Evolutionary conservation across 495 filamentous ascomycete genomes (phyloP).

Genomic region (Aspergillus funiculosus): DNA sequence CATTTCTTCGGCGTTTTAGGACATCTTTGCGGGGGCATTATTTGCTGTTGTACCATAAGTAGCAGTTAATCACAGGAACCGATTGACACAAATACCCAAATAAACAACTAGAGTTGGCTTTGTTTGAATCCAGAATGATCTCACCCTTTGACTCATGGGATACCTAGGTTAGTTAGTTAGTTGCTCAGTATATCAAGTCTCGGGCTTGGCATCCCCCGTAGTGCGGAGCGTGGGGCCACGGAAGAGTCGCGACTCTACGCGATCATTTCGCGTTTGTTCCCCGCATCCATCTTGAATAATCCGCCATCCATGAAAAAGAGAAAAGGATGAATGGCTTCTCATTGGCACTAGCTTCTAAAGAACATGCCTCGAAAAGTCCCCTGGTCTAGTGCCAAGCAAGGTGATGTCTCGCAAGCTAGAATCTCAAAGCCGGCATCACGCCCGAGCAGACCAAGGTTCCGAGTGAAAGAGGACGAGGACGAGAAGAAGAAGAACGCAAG

Average conservation of each 20-base stretch:
- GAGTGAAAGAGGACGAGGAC: conserved; percentile 8
- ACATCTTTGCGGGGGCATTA: neutral
- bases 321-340: too few relatives aligned
- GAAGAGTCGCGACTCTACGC: conserved; percentile 1
- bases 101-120: neutral
- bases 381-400: conserved; percentile 24
- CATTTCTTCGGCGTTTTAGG: conserved; percentile 10
- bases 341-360: neutral
- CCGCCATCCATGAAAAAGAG: too few relatives aligned
- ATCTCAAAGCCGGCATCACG: conserved; percentile 22
- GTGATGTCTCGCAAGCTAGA: neutral
- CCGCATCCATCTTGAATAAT: neutral
- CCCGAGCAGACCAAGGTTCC: conserved; percentile 1
- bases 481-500: too few relatives aligned
- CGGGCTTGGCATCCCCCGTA: neutral
- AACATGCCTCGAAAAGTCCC: conserved; percentile 42
- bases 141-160: neutral
- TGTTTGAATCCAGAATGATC: too few relatives aligned
- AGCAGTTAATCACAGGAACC: neutral
- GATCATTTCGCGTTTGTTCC: conserved; percentile 4
- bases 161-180: neutral
- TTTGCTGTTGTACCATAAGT: conserved; percentile 9
- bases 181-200: neutral
- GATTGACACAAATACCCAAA: conserved; percentile 10
- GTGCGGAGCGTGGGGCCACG: conserved; percentile 5